Evolutionary conservation across 202 grass and related monocot genomes (phyloP).

Genomic region (Carex sylvatica): DNA sequence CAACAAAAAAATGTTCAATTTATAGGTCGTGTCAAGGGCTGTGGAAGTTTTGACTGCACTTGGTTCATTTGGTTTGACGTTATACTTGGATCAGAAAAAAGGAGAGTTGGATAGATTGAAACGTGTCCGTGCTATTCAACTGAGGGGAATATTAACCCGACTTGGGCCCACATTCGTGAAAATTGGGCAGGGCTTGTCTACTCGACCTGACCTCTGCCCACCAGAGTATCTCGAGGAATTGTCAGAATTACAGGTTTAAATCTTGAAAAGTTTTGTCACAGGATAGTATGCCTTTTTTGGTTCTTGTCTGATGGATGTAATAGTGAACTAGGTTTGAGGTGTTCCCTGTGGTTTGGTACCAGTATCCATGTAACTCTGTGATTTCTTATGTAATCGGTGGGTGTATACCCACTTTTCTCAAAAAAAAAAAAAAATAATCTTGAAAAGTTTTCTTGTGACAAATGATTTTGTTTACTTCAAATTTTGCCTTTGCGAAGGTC

Average conservation of each 20-base stretch:
- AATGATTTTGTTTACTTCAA: neutral
- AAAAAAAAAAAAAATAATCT: neutral
- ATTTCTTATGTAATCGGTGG: no score
- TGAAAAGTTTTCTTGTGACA: neutral
- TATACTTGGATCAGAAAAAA: slow-evolving; percentile 59
- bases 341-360: no score
- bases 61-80: slow-evolving; percentile 44
- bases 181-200: slow-evolving; percentile 89
- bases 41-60: slow-evolving; percentile 71
- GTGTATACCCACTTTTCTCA: no score
- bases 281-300: no score
- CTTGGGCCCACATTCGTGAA: slow-evolving; percentile 98
- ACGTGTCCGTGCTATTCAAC: slow-evolving; percentile 63
- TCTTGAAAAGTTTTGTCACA: neutral
- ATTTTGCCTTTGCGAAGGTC: neutral
- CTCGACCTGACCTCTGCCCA: slow-evolving; percentile 81
- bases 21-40: slow-evolving; percentile 58
- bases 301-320: no score
- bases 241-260: slow-evolving; percentile 71
- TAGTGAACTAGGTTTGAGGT: no score
- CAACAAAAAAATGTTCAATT: slow-evolving; percentile 22
- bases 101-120: slow-evolving; percentile 40
- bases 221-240: slow-evolving; percentile 90
- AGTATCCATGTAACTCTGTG: no score
- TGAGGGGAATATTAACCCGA: slow-evolving; percentile 63